Evolutionary conservation across 2,329 filamentous ascomycete species (phyloP), one percentile per base, ranked within the genome.

Genomic region (Alternaria sp.): DNA sequence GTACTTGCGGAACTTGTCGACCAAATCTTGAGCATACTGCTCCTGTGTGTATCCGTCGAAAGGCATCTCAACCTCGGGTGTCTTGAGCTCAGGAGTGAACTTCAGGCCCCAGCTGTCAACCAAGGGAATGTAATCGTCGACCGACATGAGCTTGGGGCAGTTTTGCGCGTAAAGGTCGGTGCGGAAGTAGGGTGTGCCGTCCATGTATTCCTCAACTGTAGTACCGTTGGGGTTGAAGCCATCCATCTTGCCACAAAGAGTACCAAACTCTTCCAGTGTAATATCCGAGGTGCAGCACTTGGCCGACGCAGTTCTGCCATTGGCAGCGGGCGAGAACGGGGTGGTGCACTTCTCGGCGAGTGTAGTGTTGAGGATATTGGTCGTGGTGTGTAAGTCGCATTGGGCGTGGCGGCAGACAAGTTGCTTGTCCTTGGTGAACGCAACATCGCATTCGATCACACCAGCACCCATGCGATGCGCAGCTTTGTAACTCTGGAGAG

Each of bases 261-360:
- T 80, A 75, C 86, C 85, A 81, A 86, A 90, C 76, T 91, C 89
- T 44, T 81, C 81, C 34, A 89, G 78, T 0, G 88, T 90, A 69
- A 91, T 85, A 71, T 91, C 89, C 66, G 83, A 87, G 3, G 89
- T 90, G 81, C 89, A 91, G 81, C 89, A 91, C 64, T 85, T 85
- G 11, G 88, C 88, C 14, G 78, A 81, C 1, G 89, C 89, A 1
- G 80, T 69, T 5, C 75, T 68, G 6, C 71, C 72, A 40, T 73
- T 63, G n/a, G 61, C 62, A 6, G 73, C 68, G 3, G 76, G 70
- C 24, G 64, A 72, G 59, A 78, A 78, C 0, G 73, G 74, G n/a
- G 60, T 73, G 2, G 71, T 76, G 63, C 75, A 78, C 48, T 78
- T 78, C 17, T 60, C 55, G 8, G 74, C 75, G n/a, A 78, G 61